Conservation (phyloP, 257 asterid species). For the Paraleonurus japonicus region DNA sequence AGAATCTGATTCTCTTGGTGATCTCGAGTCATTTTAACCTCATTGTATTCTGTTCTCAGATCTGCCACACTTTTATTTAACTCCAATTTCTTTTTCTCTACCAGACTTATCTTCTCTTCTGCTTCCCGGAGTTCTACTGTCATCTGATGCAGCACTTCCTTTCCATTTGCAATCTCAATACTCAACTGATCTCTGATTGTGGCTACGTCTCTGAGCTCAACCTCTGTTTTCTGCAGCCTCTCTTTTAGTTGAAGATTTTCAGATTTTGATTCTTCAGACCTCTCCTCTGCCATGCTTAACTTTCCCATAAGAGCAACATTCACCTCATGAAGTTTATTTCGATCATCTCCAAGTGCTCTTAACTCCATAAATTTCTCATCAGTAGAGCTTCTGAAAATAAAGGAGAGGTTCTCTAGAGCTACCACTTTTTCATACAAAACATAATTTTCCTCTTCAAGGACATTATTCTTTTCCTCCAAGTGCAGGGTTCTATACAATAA, state of each 20-base stretch:
- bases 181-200: conserved; percentile 41
- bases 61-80: conserved; percentile 39
- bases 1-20: conserved; percentile 43
- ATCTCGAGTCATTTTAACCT: conserved; percentile 34
- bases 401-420: conserved; percentile 49
- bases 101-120: conserved; percentile 40
- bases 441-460: conserved; percentile 63
- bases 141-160: conserved; percentile 41
- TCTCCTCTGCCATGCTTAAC: conserved; percentile 48
- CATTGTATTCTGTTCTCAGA: conserved; percentile 34
- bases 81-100: conserved; percentile 45
- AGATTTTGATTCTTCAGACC: conserved; percentile 45
- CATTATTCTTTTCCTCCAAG: conserved; percentile 45
- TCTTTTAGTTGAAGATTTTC: conserved; percentile 47
- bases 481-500: conserved; percentile 36
- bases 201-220: conserved; percentile 35
- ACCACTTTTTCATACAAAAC: conserved; percentile 42
- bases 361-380: conserved; percentile 50
- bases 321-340: conserved; percentile 34
- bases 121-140: conserved; percentile 45
- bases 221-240: conserved; percentile 46
- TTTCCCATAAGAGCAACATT: conserved; percentile 46
- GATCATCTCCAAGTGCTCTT: conserved; percentile 46
- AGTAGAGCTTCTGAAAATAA: conserved; percentile 49
- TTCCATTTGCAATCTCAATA: conserved; percentile 42